Evolutionary conservation across 2,329 filamentous ascomycete species (phyloP), one percentile per base, ranked within the genome.

Genomic region (Ceratocystis cacaofunesta): DNA sequence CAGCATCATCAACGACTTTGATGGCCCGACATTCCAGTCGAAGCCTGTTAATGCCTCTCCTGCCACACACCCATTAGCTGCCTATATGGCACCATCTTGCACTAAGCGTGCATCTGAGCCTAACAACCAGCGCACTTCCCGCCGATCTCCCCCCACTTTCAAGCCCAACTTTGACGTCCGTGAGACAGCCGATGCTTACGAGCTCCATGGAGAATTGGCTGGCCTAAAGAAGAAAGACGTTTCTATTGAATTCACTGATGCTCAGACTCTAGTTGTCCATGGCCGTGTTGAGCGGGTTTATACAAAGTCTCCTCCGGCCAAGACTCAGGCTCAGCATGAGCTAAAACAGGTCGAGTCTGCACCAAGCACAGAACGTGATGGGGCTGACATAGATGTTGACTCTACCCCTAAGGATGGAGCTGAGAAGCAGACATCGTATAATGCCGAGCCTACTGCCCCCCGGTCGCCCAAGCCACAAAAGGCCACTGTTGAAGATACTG

Each of bases 141-240:
- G 69, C 65, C 70, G 68, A 55, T 70, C 70, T 66, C 70, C 80
- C 61, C 78, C 78, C 60, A 78, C 82, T 72, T 92, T 90, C 81
- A 81, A 83, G 66, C 89, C 89, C 65, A 87, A 85, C 75, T 92
- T 92, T 72, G 89, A 92, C 71, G 80, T 92, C 68, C 85, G 83
- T 73, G 89, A 94, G 77, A 82, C 81, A 12, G 80, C 81, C 68
- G 76, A 83, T 5, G 74, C 78, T 69, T 92, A 90, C 72, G 86
- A 92, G 75, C 85, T 92, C 22, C 84, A 92, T 71, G 89, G 89
- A 71, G 89, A 92, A 75, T 83, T 92, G 5, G 86, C 89, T 0
- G 89, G 89, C 65, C 79, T 92, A 70, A 82, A 82, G 68, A 88
- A 89, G 76, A 84, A 89, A 70, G 79, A 91, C 71, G 78, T 94